A percentile compares a stretch with the other conserved stretches of the same genome.
These are phyloP conservation scores for Setaria italica DNA, from an alignment of 202 grass and related monocot genomes.

Conservation along the genomic window DNA sequence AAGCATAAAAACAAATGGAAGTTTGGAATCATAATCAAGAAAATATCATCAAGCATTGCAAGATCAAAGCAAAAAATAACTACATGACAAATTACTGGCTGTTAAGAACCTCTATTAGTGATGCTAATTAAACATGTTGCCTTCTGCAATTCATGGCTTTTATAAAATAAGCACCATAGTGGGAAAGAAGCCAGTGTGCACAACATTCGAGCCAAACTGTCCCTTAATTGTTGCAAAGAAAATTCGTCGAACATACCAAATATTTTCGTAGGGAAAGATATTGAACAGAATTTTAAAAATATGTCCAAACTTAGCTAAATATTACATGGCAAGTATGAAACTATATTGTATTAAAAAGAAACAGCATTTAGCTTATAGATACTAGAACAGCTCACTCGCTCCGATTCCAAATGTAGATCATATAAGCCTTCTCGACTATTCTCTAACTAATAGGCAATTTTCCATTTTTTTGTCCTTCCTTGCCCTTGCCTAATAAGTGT, in stretches of 20 bases:
- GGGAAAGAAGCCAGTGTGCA: neutral
- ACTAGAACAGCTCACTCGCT: neutral
- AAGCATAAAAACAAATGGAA: constrained; percentile 17
- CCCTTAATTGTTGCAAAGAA: constrained; percentile 16
- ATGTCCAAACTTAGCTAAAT: neutral
- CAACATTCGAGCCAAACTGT: constrained; percentile 17
- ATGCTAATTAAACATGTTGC: constrained; percentile 21
- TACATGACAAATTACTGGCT: constrained; percentile 23
- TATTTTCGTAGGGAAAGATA: constrained; percentile 27
- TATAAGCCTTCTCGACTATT: neutral
- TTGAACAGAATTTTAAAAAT: neutral
- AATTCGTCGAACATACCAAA: constrained; percentile 2
- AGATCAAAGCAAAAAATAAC: constrained; percentile 28
- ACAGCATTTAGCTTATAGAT: constrained; percentile 10
- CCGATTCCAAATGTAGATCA: neutral
- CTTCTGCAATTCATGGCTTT: neutral
- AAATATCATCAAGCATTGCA: constrained; percentile 30
- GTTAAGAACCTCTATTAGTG: neutral
- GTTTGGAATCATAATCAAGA: neutral
- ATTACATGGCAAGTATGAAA: neutral
- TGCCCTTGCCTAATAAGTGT: neutral
- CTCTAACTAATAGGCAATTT: neutral
- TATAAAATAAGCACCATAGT: neutral
- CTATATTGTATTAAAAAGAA: constrained; percentile 28
- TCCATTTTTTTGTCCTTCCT: neutral